These are phyloP conservation scores for Pelargonium australe DNA, from an alignment of 441 rosid species.

Conservation along the genomic window DNA sequence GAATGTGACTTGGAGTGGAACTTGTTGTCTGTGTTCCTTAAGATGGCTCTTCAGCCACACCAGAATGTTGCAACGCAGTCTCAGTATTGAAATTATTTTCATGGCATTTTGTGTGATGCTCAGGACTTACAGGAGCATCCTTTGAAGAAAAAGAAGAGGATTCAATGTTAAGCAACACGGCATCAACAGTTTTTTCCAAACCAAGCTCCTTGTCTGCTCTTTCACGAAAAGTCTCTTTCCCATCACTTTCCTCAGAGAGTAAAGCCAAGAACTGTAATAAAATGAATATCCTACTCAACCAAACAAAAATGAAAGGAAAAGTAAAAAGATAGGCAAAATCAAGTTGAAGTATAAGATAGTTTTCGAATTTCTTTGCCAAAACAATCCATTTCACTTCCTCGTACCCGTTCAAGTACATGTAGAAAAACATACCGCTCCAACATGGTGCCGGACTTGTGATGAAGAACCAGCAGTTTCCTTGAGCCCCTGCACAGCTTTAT, in stretches of 20 bases:
- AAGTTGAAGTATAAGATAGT: no score
- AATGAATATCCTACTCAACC: not conserved
- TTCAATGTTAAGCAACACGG: no score
- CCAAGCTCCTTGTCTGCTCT: slow-evolving; percentile 23
- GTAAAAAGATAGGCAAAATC: no score
- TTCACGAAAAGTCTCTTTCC: no score
- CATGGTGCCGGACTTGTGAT: slow-evolving; percentile 59
- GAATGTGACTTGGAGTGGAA: no score
- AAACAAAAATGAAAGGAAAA: not conserved
- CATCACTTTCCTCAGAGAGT: slow-evolving; percentile 50
- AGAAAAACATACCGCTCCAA: slow-evolving; percentile 61
- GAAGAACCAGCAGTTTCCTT: slow-evolving; percentile 79
- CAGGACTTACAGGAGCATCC: slow-evolving; percentile 48
- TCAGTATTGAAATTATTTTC: no score
- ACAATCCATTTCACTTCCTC: not conserved
- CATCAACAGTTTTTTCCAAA: slow-evolving; percentile 48
- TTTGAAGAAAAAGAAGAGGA: no score
- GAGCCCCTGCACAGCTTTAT: slow-evolving; percentile 65
- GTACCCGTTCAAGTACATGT: not conserved
- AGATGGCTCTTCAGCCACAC: no score
- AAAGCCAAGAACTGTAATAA: slow-evolving; percentile 57
- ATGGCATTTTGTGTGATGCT: slow-evolving; percentile 55
- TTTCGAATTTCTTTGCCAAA: not conserved
- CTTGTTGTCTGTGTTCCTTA: no score
- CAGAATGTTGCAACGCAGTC: no score